A percentile compares a stretch with the other conserved stretches of the same genome.
Evolutionary conservation across 345 rosid species (phyloP).

Genomic region (Brassica nigra): DNA sequence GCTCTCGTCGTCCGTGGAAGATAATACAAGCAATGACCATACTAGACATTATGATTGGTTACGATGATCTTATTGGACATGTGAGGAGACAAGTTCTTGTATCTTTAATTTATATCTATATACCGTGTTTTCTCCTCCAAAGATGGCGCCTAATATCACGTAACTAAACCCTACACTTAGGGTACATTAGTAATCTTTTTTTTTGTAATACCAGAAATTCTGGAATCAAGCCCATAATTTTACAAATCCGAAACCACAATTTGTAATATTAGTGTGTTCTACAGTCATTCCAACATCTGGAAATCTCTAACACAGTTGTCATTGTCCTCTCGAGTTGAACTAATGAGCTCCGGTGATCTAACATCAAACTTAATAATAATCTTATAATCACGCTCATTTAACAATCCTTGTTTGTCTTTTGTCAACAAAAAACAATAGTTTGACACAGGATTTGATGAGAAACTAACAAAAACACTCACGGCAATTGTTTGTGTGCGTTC

Average conservation of each 20-base stretch:
- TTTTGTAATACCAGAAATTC: too few relatives aligned
- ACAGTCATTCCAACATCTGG: too few relatives aligned
- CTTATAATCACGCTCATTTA: constrained; percentile 33
- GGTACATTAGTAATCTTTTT: constrained; percentile 11
- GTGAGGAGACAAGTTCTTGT: constrained; percentile 27
- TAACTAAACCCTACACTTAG: constrained; percentile 19
- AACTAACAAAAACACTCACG: not conserved
- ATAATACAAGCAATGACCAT: constrained; percentile 24
- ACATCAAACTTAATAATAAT: constrained; percentile 21
- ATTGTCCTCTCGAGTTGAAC: too few relatives aligned
- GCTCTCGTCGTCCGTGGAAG: constrained; percentile 24
- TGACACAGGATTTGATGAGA: not conserved
- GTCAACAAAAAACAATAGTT: not conserved
- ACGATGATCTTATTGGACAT: constrained; percentile 29
- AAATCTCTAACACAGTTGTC: too few relatives aligned
- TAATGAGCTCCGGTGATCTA: not conserved
- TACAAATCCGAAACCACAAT: too few relatives aligned
- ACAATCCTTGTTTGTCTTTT: not conserved
- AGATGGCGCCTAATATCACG: constrained; percentile 40
- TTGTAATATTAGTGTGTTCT: too few relatives aligned
- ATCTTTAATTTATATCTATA: constrained; percentile 11
- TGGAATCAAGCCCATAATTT: too few relatives aligned
- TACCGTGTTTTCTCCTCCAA: not conserved
- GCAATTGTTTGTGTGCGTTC: not conserved
- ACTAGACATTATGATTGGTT: constrained; percentile 34